Percentiles rank a stretch among this genome's conserved stretches.
Conservation (phyloP, 352 stramenopile species). For the Phytophthora cactorum region DNA sequence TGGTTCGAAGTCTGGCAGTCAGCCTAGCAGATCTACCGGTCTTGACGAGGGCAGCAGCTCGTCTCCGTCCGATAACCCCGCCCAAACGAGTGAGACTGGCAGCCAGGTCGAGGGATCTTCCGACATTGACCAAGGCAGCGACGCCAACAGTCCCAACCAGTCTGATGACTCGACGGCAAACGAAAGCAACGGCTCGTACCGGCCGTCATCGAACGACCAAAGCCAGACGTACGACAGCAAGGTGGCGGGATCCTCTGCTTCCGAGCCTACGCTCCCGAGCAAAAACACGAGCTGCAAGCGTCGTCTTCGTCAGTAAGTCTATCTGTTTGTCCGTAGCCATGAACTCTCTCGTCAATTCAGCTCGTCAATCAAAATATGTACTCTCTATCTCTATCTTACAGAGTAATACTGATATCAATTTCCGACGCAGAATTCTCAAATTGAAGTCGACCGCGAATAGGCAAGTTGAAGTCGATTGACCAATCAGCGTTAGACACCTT, state of each 20-base stretch:
- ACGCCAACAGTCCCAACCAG: conserved; percentile 18
- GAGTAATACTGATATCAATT: too few relatives aligned
- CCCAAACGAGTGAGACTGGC: conserved; percentile 10
- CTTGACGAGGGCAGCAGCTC: conserved; percentile 5
- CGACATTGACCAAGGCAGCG: conserved; percentile 13
- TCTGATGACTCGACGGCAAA: conserved; percentile 11
- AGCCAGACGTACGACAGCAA: conserved; percentile 19
- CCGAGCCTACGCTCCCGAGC: conserved; percentile 12
- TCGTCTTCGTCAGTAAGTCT: conserved; percentile 25
- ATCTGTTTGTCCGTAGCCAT: background rate
- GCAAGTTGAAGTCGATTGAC: too few relatives aligned
- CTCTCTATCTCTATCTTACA: too few relatives aligned
- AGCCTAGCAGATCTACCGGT: conserved; percentile 1
- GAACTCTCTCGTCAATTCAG: too few relatives aligned
- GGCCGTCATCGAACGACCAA: conserved; percentile 3
- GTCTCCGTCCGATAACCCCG: background rate
- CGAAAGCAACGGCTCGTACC: conserved; percentile 1
- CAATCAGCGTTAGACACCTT: too few relatives aligned
- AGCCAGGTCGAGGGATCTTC: conserved; percentile 17
- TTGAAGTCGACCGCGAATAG: too few relatives aligned
- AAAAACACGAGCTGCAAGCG: conserved; percentile 28
- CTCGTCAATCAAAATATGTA: too few relatives aligned
- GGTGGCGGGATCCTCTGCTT: conserved; percentile 16
- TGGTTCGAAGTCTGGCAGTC: conserved; percentile 2
- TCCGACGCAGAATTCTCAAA: too few relatives aligned